Percentiles rank a stretch among this genome's conserved stretches.
phyloP scores from a whole-genome alignment of 768 basidiomycete genomes.

The Lactarius pseudohatsudake region DNA sequence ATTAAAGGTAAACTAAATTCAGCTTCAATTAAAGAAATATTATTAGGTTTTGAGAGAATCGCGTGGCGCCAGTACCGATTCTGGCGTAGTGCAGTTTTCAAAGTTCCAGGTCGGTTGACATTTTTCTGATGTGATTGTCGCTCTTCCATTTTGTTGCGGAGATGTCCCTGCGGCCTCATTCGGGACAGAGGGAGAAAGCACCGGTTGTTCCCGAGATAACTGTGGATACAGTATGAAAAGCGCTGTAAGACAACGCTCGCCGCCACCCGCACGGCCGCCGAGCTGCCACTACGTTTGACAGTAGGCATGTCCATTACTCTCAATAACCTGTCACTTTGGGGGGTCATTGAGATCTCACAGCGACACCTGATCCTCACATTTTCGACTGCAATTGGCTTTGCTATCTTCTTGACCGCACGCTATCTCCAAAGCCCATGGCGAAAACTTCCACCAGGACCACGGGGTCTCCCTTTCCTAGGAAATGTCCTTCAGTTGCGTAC shows the following conservation, averaged over 20 bases:
- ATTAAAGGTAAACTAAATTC: too few relatives aligned
- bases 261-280: slow-evolving; percentile 5
- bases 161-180: too few relatives aligned
- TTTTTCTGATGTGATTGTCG: too few relatives aligned
- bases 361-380: slow-evolving; percentile 2
- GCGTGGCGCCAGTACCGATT: neutral
- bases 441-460: slow-evolving; percentile 25
- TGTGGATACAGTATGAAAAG: too few relatives aligned
- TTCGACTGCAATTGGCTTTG: neutral
- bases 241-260: too few relatives aligned
- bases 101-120: too few relatives aligned
- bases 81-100: too few relatives aligned
- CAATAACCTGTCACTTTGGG: neutral
- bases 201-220: too few relatives aligned
- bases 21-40: too few relatives aligned
- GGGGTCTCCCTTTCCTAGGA: slow-evolving; percentile 23
- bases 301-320: slow-evolving; percentile 1
- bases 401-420: slow-evolving; percentile 6
- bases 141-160: too few relatives aligned
- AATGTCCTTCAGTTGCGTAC: slow-evolving; percentile 22
- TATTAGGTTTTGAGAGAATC: slow-evolving; percentile 16
- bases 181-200: too few relatives aligned
- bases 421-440: slow-evolving; percentile 28
- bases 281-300: neutral
- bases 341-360: neutral